A percentile compares a stretch with the other conserved stretches of the same genome.
These are phyloP conservation scores for Chrysanthemum lavandulifolium DNA, from an alignment of 129 eudicot genomes.

Conservation along the genomic window DNA sequence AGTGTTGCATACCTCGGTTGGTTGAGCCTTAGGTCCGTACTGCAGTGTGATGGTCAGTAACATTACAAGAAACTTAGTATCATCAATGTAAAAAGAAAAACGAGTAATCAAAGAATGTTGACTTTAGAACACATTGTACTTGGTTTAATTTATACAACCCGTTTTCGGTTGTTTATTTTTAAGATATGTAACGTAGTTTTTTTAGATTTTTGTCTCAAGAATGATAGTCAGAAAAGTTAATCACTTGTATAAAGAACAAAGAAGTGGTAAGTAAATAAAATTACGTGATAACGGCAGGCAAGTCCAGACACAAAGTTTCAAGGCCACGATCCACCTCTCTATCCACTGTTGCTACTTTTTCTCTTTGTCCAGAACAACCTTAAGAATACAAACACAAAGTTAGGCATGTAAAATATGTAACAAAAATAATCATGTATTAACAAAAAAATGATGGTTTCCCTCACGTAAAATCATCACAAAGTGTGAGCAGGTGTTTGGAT, in stretches of 20 bases:
- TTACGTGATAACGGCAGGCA: slow-evolving; percentile 95
- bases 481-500: too few species aligned
- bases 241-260: background rate
- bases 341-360: slow-evolving; percentile 79
- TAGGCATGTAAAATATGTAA: background rate
- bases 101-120: background rate
- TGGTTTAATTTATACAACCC: background rate
- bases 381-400: background rate
- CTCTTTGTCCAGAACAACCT: slow-evolving; percentile 90
- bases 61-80: background rate
- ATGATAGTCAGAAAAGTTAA: background rate
- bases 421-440: background rate
- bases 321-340: slow-evolving; percentile 98
- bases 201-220: background rate
- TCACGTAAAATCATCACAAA: too few species aligned
- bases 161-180: background rate
- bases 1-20: slow-evolving; percentile 96
- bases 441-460: background rate
- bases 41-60: slow-evolving; percentile 23
- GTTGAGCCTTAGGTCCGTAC: slow-evolving; percentile 88
- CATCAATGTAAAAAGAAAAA: background rate
- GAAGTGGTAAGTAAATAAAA: slow-evolving; percentile 1
- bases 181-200: too few species aligned
- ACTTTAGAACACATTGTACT: background rate
- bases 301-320: slow-evolving; percentile 78